Base-by-base conservation (phyloP, 2,329 filamentous ascomycete species). In the Diaporthe aspalathi region DNA sequence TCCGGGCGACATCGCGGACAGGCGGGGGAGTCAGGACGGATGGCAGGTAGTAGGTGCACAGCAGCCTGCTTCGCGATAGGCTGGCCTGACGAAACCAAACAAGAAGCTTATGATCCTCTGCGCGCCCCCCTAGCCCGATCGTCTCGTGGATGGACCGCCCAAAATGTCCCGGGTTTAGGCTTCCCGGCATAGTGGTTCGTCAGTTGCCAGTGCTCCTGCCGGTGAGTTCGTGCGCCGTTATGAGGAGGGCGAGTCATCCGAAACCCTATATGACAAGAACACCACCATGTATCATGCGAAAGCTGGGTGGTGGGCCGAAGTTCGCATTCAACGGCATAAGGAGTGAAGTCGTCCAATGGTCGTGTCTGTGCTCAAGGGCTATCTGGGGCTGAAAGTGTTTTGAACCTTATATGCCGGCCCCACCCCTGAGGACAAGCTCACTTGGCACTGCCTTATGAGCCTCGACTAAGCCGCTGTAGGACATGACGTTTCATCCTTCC, bases 381-480 rank as follows among this genome's bases (percentile, higher is more conserved):
- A 45, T 67, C 35, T 68, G 47, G 65, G 65, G 56, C 54, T 56
- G 24, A 32, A 47, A 54, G 67, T n/a, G 67, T 70, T 66, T 72
- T 56, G 50, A 72, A 72, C 70, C 14, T 47, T 69, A 52, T 35
- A 66, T 45, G n/a, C 52, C 43, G 56, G 50, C 56, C 17, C 32
- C 60, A 67, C 38, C 40, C 24, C 17, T 20, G 43, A 14, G 27
- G 45, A 53, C 29, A 70, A 60, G 54, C 57, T 53, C 35, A 24
- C 57, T 60, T 38, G 57, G 50, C 57, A 47, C 24, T 50, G 60
- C 60, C 60, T 65, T 65, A 65, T 50, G 60, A 50, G 60, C 60
- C 45, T 65, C 29, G 29, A 65, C 45, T 50, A 65, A 65, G 29
- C 45, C 27, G 29, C 14, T 65, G 45, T 50, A 38, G 60, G 60